phyloP scores from a whole-genome alignment of 2,329 filamentous ascomycete genomes.

The Leptodontidium sp. region DNA sequence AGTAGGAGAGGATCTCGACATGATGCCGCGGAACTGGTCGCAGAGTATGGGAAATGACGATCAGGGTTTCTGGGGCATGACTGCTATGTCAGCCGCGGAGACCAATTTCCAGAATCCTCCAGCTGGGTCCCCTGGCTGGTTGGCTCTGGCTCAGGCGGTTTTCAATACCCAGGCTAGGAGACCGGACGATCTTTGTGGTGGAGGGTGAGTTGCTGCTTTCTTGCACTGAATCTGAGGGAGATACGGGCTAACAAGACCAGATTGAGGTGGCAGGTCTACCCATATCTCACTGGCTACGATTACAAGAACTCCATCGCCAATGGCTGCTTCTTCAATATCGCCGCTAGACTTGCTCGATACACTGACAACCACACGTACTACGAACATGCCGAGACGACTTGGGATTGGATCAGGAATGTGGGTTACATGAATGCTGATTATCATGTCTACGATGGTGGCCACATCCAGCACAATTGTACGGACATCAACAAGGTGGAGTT shows the following conservation, averaged over 20 bases:
- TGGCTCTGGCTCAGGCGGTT: constrained; percentile 79
- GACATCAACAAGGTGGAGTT: constrained; percentile 67
- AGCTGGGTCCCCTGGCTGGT: constrained; percentile 71
- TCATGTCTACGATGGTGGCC: constrained; percentile 65
- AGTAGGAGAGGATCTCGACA: constrained; percentile 62
- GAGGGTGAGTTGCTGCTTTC: constrained; percentile 57
- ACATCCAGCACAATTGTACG: constrained; percentile 56
- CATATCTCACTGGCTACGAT: constrained; percentile 65
- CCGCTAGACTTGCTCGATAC: constrained; percentile 76
- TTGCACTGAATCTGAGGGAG: background rate
- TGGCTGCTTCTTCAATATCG: constrained; percentile 74
- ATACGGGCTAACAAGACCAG: constrained; percentile 36
- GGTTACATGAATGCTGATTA: constrained; percentile 66
- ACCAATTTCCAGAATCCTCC: constrained; percentile 76
- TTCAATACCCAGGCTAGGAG: constrained; percentile 80
- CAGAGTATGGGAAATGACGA: constrained; percentile 49
- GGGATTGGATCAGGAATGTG: constrained; percentile 66
- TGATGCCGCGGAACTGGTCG: constrained; percentile 60
- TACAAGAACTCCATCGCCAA: constrained; percentile 76
- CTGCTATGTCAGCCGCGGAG: constrained; percentile 81
- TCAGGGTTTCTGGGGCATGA: constrained; percentile 80
- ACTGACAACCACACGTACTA: constrained; percentile 82
- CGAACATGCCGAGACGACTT: constrained; percentile 77
- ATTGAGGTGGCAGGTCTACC: constrained; percentile 85
- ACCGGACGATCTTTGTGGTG: constrained; percentile 75